Evolutionary conservation across 805 yeast species (phyloP), one percentile per base, ranked within the genome.

Genomic region (Metschnikowia orientalis): DNA sequence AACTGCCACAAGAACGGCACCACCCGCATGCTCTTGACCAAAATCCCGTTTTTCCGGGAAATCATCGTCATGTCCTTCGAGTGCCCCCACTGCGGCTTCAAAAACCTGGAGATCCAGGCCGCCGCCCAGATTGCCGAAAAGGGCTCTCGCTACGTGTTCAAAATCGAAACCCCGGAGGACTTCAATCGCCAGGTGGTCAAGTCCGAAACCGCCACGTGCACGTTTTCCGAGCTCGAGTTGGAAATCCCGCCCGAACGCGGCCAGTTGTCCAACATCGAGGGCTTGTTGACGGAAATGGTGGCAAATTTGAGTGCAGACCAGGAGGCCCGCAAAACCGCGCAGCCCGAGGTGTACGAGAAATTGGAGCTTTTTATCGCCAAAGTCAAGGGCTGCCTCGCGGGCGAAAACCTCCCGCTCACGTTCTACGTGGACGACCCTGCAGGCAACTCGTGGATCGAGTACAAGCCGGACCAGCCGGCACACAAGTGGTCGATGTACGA

Each of bases 241-340:
- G 97, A 90, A 60, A 90, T 92, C 40, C 98, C 99, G 4, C 86
- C 97, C 20, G 85, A 88, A 56, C 75, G 87, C 49, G 98, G 98
- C 17, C 95, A 89, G 53, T 67, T 92, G 41, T 86, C 96, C 23
- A 89, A 88, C 16, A 80, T 88, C 18, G 98, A 92, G 58, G 99
- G 98, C 15, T 59, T 92, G 21, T 66, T 92, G 37, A 56, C 69
- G 11, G 96, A 89, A 56, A 88, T 89, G 83, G 67, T 81, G 35
- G 83, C 74, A 10, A 96, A 90, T 57, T 69, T 92, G 44, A 66
- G 71, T 51, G 58, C 77, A 31, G 96, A 86, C 55, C 99, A 92
- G 65, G 81, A 79, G 2, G 77, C 75, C 18, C 77, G 99, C 61
- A 73, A 82, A 52, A 67, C 72, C 30, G 55, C 72, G 4, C 92